Evolutionary conservation across 768 basidiomycete species (phyloP).

Genomic region (Floccularia luteovirens): DNA sequence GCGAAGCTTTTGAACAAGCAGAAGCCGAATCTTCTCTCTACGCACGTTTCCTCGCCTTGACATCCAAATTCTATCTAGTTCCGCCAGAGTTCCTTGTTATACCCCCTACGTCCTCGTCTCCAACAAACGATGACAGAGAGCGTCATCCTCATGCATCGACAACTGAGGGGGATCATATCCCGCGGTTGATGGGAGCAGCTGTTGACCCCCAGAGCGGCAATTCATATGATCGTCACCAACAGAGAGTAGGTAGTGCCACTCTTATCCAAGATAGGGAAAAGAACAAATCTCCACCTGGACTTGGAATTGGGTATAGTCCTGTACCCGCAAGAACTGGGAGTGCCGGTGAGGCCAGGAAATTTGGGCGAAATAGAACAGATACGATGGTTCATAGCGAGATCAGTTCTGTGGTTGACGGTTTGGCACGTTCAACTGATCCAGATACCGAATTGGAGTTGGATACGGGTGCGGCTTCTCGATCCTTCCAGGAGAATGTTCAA

Average conservation of each 20-base stretch:
- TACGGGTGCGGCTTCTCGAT: too few relatives aligned
- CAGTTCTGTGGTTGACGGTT: conserved; percentile 24
- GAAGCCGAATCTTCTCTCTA: conserved; percentile 90
- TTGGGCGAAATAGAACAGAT: conserved; percentile 56
- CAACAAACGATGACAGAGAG: conserved; percentile 12
- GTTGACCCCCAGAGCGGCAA: conserved; percentile 18
- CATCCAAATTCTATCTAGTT: conserved; percentile 74
- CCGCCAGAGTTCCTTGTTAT: conserved; percentile 81
- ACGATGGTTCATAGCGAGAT: conserved; percentile 64
- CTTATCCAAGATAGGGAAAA: conserved; percentile 5
- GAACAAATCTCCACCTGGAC: conserved; percentile 14
- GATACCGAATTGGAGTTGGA: too few relatives aligned
- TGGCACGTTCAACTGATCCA: too few relatives aligned
- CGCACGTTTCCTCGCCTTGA: conserved; percentile 82
- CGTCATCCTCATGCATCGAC: conserved; percentile 6
- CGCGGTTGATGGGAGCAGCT: conserved; percentile 31
- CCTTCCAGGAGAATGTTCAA: too few relatives aligned
- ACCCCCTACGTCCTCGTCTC: conserved; percentile 28
- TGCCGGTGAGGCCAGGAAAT: conserved; percentile 34
- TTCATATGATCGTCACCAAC: conserved; percentile 5
- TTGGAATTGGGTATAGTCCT: conserved; percentile 7
- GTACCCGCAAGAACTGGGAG: conserved; percentile 20
- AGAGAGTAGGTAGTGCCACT: conserved; percentile 7
- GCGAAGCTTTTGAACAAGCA: conserved; percentile 84
- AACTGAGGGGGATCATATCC: conserved; percentile 19